Evolutionary conservation across 768 basidiomycete genomes (phyloP).

Genomic region (Trametes cubensis): DNA sequence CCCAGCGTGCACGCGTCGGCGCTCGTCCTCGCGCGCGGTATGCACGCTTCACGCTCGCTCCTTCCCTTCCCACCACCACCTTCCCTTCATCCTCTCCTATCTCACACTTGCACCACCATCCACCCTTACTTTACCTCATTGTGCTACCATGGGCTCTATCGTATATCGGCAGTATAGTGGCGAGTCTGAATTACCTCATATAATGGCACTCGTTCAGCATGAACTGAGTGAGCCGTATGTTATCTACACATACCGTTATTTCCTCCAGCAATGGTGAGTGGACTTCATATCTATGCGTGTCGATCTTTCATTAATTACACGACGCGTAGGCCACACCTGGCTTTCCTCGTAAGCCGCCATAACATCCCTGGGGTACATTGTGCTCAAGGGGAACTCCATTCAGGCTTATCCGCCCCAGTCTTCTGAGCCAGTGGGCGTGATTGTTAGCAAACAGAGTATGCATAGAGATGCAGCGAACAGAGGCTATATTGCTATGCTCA

Average conservation of each 20-base stretch:
- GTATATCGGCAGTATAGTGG: constrained; percentile 74
- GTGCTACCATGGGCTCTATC: constrained; percentile 36
- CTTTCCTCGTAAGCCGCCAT: constrained; percentile 62
- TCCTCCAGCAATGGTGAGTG: constrained; percentile 91
- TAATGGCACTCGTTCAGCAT: constrained; percentile 86
- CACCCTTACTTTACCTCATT: neutral
- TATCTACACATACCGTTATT: constrained; percentile 95
- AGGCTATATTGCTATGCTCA: constrained; percentile 98
- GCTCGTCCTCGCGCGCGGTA: constrained; percentile 5
- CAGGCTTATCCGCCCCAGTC: constrained; percentile 63
- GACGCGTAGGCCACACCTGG: constrained; percentile 80
- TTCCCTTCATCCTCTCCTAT: neutral
- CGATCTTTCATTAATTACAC: constrained; percentile 19
- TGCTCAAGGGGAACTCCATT: constrained; percentile 25
- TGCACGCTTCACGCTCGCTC: neutral
- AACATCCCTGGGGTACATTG: constrained; percentile 15
- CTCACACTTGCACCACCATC: neutral
- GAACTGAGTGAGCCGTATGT: constrained; percentile 97
- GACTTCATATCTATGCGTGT: no score
- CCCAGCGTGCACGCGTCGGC: neutral
- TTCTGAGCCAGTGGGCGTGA: constrained; percentile 78
- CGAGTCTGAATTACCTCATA: constrained; percentile 76
- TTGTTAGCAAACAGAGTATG: constrained; percentile 95
- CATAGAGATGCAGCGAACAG: constrained; percentile 77
- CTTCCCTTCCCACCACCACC: constrained; percentile 18